These are phyloP conservation scores for Plantago coronopus DNA, from an alignment of 305 asterid genomes.

Conservation along the genomic window DNA sequence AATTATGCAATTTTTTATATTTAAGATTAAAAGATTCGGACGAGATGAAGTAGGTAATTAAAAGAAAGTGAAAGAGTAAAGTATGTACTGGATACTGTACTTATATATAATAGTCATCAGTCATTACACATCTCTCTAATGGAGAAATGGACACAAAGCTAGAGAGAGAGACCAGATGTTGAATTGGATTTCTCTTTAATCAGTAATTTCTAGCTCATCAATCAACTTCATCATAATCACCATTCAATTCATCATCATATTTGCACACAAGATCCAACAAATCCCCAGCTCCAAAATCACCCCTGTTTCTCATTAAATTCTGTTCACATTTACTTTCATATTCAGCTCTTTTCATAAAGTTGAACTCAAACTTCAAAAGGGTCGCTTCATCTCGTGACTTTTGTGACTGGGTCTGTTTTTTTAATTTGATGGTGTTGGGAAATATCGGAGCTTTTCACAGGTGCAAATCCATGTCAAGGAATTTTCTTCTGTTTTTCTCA, in stretches of 20 bases:
- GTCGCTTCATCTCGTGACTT: conserved; percentile 21
- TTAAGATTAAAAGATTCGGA: too few relatives aligned
- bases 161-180: conserved; percentile 6
- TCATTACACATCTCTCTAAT: background rate
- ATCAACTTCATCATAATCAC: conserved; percentile 13
- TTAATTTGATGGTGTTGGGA: conserved; percentile 21
- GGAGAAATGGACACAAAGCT: conserved; percentile 5
- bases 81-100: too few relatives aligned
- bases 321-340: conserved; percentile 17
- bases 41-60: too few relatives aligned
- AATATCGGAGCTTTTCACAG: conserved; percentile 19
- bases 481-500: conserved; percentile 26
- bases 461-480: conserved; percentile 42
- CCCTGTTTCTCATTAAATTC: conserved; percentile 12
- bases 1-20: too few relatives aligned
- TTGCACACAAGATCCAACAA: conserved; percentile 25
- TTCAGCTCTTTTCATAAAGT: conserved; percentile 21
- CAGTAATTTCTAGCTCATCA: conserved; percentile 16
- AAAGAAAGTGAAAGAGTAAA: too few relatives aligned
- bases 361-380: conserved; percentile 14
- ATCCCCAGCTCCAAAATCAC: conserved; percentile 6
- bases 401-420: background rate
- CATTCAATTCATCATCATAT: too few relatives aligned
- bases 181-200: background rate
- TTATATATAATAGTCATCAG: too few relatives aligned